A percentile compares a stretch with the other conserved stretches of the same genome.
Conservation (phyloP, 129 eudicot species). For the carrot (Daucus carota) region DH1_v3.0 NC_030384.2:44064501-44065000, state of each 20-base stretch:
- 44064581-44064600: not conserved
- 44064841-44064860: not conserved
- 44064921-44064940: not conserved
- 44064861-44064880: not conserved
- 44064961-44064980: not conserved
- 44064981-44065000: not conserved
- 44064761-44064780: not conserved
- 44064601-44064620: not conserved
- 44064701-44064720: not conserved
- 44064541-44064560: conserved; percentile 81
- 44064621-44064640: not conserved
- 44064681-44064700: not conserved
- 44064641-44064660: not conserved
- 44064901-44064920: not conserved
- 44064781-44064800: not conserved
- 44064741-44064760: not conserved
- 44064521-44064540: conserved; percentile 91
- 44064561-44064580: conserved; percentile 54
- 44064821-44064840: not conserved
- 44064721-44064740: not conserved
- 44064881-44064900: not conserved
- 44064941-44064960: too few species aligned
- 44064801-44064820: not conserved
- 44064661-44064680: not conserved
- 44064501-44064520: conserved; percentile 97